Evolutionary conservation across 257 asterid genomes (phyloP).

Genomic region (Jasminum sambac): DNA sequence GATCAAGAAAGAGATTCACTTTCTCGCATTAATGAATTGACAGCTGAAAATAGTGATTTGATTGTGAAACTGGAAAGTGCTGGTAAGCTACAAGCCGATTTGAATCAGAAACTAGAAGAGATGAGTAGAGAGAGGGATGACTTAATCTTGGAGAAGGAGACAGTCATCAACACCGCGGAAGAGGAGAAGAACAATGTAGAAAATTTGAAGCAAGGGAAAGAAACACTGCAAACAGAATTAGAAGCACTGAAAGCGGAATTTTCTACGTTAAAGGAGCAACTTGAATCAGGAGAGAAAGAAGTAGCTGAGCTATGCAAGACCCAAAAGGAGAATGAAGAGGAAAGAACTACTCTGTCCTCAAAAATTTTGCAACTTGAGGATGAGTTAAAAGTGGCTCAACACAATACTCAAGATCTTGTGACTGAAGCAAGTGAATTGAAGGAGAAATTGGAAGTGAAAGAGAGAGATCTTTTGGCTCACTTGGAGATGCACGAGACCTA

Average conservation of each 20-base stretch:
- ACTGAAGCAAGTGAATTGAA: slow-evolving; percentile 33
- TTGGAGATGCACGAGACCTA: neutral
- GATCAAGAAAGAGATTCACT: slow-evolving; percentile 21
- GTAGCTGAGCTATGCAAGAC: slow-evolving; percentile 31
- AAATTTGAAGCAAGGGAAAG: slow-evolving; percentile 41
- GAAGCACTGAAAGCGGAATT: slow-evolving; percentile 27
- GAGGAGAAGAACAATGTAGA: slow-evolving; percentile 36
- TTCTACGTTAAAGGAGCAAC: slow-evolving; percentile 25
- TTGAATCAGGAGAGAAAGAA: slow-evolving; percentile 36
- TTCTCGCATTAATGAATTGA: neutral
- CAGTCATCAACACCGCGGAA: slow-evolving; percentile 26
- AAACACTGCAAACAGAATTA: slow-evolving; percentile 24
- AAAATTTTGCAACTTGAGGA: slow-evolving; percentile 27
- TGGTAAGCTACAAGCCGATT: slow-evolving; percentile 32
- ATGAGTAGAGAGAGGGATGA: slow-evolving; percentile 23
- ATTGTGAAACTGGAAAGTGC: slow-evolving; percentile 28
- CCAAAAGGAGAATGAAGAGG: slow-evolving; percentile 32
- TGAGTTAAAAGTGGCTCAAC: slow-evolving; percentile 33
- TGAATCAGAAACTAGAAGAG: slow-evolving; percentile 13
- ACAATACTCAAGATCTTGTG: slow-evolving; percentile 32
- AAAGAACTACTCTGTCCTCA: slow-evolving; percentile 30
- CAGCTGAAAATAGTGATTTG: slow-evolving; percentile 29
- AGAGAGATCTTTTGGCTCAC: neutral
- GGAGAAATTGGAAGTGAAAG: slow-evolving; percentile 28
- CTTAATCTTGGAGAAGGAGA: slow-evolving; percentile 34